These are phyloP conservation scores for Neurospora intermedia DNA, from an alignment of 495 filamentous ascomycete species.

Conservation along the genomic window DNA sequence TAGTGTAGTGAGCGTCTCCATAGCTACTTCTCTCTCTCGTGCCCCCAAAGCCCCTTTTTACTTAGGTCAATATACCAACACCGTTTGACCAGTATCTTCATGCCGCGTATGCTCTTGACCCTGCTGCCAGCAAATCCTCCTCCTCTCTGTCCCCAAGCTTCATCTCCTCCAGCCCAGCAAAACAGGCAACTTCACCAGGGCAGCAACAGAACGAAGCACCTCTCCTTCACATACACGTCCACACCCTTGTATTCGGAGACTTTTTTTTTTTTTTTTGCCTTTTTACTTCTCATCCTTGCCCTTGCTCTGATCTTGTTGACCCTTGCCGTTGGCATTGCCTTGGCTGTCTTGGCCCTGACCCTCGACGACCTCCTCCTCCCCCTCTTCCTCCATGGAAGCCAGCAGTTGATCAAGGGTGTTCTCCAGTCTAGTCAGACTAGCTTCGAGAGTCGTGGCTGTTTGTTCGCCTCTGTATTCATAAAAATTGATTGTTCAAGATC, in stretches of 20 bases:
- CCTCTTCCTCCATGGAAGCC: slow-evolving; percentile 16
- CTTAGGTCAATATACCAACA: neutral
- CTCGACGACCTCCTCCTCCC: neutral
- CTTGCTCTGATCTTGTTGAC: neutral
- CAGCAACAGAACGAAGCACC: neutral
- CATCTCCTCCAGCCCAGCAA: neutral
- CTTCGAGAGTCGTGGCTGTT: slow-evolving; percentile 42
- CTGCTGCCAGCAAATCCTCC: neutral
- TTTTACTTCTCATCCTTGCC: neutral
- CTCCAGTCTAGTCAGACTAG: slow-evolving; percentile 40
- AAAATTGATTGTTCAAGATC: too few relatives aligned
- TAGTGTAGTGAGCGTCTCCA: neutral
- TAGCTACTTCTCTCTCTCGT: neutral
- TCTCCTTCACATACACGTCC: neutral
- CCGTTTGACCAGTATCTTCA: neutral
- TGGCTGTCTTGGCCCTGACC: neutral
- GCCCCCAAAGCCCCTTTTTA: neutral
- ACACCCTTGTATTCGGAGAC: too few relatives aligned
- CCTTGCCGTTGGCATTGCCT: neutral
- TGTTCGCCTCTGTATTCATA: slow-evolving; percentile 43
- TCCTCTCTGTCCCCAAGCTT: neutral
- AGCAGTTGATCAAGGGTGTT: slow-evolving; percentile 44
- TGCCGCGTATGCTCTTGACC: neutral
- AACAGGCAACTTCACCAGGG: neutral
- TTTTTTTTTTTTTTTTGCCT: neutral